Evolutionary conservation across 75 land plant species (phyloP).

Genomic region (Pinus taeda): DNA sequence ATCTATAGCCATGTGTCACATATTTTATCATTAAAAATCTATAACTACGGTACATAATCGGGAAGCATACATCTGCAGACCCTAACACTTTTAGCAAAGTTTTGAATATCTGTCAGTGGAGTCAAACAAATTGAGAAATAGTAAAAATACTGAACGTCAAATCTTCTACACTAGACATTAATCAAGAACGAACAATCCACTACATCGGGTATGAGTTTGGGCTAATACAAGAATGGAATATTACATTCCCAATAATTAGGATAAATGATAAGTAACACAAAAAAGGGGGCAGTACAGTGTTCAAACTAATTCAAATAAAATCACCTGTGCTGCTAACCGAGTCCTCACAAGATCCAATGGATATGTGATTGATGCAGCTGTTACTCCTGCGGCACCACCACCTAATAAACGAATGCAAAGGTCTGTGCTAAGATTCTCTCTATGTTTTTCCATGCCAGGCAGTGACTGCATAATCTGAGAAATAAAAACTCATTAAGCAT

Average conservation of each 20-base stretch:
- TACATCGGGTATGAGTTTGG: neutral
- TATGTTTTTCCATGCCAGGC: conserved; percentile 34
- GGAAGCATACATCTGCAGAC: neutral
- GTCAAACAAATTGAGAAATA: neutral
- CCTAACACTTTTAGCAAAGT: neutral
- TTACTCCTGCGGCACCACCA: conserved; percentile 89
- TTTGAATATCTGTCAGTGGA: neutral
- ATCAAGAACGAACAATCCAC: neutral
- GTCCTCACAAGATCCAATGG: conserved; percentile 95
- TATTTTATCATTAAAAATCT: neutral
- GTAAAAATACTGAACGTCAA: neutral
- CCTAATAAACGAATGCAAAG: conserved; percentile 60
- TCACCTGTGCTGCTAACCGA: conserved; percentile 93
- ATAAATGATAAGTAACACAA: neutral
- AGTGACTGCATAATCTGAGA: conserved; percentile 43
- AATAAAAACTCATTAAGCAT: neutral
- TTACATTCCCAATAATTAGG: neutral
- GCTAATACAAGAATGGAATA: neutral
- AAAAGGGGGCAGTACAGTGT: neutral
- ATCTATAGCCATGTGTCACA: neutral
- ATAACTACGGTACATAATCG: neutral
- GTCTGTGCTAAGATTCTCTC: conserved; percentile 57
- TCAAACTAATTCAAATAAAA: neutral
- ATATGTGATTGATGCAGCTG: conserved; percentile 87
- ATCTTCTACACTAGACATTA: neutral